phyloP scores from a whole-genome alignment of 2,329 filamentous ascomycete genomes.

The Nemania sp. region DNA sequence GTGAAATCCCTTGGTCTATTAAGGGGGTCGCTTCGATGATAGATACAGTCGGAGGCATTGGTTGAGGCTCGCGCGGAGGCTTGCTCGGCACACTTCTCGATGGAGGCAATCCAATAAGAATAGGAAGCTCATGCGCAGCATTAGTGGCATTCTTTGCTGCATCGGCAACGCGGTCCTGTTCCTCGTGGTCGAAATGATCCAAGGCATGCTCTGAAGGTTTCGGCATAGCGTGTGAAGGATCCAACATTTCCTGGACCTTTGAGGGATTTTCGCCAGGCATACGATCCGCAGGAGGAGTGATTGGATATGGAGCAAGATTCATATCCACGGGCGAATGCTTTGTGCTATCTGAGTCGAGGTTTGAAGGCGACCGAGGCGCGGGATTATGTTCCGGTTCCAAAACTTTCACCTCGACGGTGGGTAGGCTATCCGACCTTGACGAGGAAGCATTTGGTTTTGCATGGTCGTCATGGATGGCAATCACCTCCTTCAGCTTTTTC shows the following conservation, averaged over 20 bases:
- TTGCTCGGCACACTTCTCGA: slow-evolving; percentile 67
- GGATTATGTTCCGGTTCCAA: slow-evolving; percentile 52
- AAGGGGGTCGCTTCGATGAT: slow-evolving; percentile 59
- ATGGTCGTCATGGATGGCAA: slow-evolving; percentile 54
- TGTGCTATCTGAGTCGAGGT: slow-evolving; percentile 62
- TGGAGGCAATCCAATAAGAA: slow-evolving; percentile 65
- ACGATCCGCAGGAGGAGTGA: slow-evolving; percentile 71
- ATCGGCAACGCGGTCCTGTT: slow-evolving; percentile 62
- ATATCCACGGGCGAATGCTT: slow-evolving; percentile 71
- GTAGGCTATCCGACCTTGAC: slow-evolving; percentile 41
- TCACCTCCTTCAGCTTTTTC: slow-evolving; percentile 85
- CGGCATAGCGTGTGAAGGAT: slow-evolving; percentile 70
- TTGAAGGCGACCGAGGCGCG: slow-evolving; percentile 61
- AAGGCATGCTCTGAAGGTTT: slow-evolving; percentile 70
- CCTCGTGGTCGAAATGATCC: slow-evolving; percentile 67
- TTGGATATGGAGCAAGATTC: slow-evolving; percentile 71
- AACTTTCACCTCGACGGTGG: slow-evolving; percentile 43
- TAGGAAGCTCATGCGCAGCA: slow-evolving; percentile 61
- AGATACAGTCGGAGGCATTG: slow-evolving; percentile 60
- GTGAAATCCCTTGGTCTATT: slow-evolving; percentile 59
- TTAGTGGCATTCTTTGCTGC: slow-evolving; percentile 60
- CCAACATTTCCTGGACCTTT: slow-evolving; percentile 64
- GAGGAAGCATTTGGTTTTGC: slow-evolving; percentile 40
- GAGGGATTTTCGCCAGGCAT: slow-evolving; percentile 54
- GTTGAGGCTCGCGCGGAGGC: slow-evolving; percentile 65